phyloP scores from a whole-genome alignment of 768 basidiomycete species.

The Phaeolepiota aurea region DNA sequence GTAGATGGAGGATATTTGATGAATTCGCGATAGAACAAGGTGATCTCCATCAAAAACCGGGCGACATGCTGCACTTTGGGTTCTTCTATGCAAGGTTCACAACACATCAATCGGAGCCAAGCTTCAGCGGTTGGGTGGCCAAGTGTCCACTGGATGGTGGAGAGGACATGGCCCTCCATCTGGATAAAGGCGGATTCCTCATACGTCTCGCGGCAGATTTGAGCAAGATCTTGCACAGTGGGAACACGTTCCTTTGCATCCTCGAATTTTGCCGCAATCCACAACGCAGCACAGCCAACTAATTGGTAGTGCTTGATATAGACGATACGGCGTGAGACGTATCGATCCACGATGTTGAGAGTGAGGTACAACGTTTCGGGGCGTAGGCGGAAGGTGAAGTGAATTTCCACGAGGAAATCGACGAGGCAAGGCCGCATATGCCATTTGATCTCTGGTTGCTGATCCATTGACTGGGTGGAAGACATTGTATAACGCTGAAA shows the following conservation, averaged over 20 bases:
- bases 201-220: slow-evolving; percentile 94
- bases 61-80: slow-evolving; percentile 91
- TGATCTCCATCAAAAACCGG: slow-evolving; percentile 98
- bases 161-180: slow-evolving; percentile 96
- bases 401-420: slow-evolving; percentile 98
- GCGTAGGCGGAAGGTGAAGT: slow-evolving; percentile 94
- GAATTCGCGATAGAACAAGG: slow-evolving; percentile 95
- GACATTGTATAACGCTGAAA: slow-evolving; percentile 76
- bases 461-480: slow-evolving; percentile 94
- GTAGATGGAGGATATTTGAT: slow-evolving; percentile 78
- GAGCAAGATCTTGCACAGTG: slow-evolving; percentile 86
- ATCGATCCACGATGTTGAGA: slow-evolving; percentile 98
- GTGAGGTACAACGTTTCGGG: slow-evolving; percentile 98
- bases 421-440: slow-evolving; percentile 98
- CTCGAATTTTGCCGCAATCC: slow-evolving; percentile 99
- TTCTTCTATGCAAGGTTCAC: slow-evolving; percentile 71
- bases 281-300: slow-evolving; percentile 95
- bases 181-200: slow-evolving; percentile 97
- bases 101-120: slow-evolving; percentile 85
- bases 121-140: slow-evolving; percentile 98
- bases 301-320: slow-evolving; percentile 99
- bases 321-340: slow-evolving; percentile 96
- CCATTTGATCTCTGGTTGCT: slow-evolving; percentile 98
- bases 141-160: slow-evolving; percentile 93
- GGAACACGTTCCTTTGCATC: slow-evolving; percentile 98